Evolutionary conservation across 2,329 filamentous ascomycete genomes (phyloP).

Genomic region (Penicillium digitatum): DNA sequence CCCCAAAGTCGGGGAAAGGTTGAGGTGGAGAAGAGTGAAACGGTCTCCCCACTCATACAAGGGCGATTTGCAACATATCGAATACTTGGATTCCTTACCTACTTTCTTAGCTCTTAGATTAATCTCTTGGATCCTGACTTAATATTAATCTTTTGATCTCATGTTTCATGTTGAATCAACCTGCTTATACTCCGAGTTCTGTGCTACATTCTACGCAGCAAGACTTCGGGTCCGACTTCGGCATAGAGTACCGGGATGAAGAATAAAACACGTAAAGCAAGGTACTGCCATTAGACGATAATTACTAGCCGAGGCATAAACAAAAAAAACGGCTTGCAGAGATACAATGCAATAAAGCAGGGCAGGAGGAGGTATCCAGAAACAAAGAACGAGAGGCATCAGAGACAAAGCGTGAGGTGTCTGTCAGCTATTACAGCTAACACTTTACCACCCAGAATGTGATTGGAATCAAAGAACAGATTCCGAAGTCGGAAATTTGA

Average conservation of each 20-base stretch:
- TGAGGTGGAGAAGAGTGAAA: conserved; percentile 3
- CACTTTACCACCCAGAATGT: not conserved
- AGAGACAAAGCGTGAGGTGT: conserved; percentile 1
- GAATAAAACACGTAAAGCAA: not conserved
- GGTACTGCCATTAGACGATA: conserved; percentile 13
- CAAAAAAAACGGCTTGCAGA: conserved; percentile 16
- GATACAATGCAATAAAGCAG: conserved; percentile 22
- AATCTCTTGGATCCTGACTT: no score
- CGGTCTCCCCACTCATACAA: not conserved
- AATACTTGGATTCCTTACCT: not conserved
- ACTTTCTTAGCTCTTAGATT: no score
- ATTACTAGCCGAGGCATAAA: conserved; percentile 18
- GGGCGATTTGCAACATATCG: not conserved
- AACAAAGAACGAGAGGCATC: conserved; percentile 12
- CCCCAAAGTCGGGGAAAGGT: conserved; percentile 8
- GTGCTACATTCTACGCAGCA: conserved; percentile 3
- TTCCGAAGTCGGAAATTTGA: not conserved
- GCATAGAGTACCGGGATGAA: not conserved
- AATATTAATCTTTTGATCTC: not conserved
- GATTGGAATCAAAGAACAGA: not conserved
- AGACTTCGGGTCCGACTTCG: conserved; percentile 4
- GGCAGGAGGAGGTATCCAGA: conserved; percentile 28
- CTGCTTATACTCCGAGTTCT: conserved; percentile 2
- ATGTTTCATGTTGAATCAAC: not conserved
- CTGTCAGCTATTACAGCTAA: conserved; percentile 1